Evolutionary conservation across 2,329 filamentous ascomycete species (phyloP).

Genomic region (Botrytis deweyae): DNA sequence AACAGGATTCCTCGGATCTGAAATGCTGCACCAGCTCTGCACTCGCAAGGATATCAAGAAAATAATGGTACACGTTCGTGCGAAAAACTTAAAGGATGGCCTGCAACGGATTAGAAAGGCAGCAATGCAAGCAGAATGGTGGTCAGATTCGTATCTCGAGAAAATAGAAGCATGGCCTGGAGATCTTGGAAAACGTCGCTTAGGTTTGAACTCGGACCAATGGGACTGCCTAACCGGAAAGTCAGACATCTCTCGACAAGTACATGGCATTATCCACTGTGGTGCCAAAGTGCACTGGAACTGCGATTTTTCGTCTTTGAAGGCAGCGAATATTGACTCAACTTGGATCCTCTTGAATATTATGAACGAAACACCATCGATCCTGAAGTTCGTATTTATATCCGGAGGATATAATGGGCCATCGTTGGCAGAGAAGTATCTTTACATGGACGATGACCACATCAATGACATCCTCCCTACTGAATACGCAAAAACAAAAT

Average conservation of each 20-base stretch:
- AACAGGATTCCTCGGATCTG: conserved; percentile 44
- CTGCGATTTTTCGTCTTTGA: conserved; percentile 67
- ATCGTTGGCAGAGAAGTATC: conserved; percentile 51
- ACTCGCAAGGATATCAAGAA: conserved; percentile 20
- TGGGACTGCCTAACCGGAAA: conserved; percentile 61
- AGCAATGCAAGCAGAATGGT: conserved; percentile 30
- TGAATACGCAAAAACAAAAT: conserved; percentile 87
- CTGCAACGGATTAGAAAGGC: conserved; percentile 23
- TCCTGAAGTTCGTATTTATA: conserved; percentile 33
- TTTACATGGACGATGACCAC: conserved; percentile 38
- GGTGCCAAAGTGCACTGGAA: conserved; percentile 80
- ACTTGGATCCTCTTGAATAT: conserved; percentile 33
- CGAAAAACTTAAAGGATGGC: conserved; percentile 18
- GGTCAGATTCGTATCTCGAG: conserved; percentile 23
- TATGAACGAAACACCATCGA: conserved; percentile 11
- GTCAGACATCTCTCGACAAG: conserved; percentile 43
- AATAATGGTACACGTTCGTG: conserved; percentile 32
- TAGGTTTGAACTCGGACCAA: conserved; percentile 62
- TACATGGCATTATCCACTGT: conserved; percentile 76
- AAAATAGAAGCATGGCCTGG: conserved; percentile 49
- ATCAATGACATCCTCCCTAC: conserved; percentile 53
- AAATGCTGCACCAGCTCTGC: conserved; percentile 40
- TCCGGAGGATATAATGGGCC: conserved; percentile 33
- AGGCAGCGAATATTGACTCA: conserved; percentile 69
- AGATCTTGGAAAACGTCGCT: conserved; percentile 66